These are phyloP conservation scores for Scheffersomyces lignicola DNA, from an alignment of 1,139 yeast species.

Conservation along the genomic window DNA sequence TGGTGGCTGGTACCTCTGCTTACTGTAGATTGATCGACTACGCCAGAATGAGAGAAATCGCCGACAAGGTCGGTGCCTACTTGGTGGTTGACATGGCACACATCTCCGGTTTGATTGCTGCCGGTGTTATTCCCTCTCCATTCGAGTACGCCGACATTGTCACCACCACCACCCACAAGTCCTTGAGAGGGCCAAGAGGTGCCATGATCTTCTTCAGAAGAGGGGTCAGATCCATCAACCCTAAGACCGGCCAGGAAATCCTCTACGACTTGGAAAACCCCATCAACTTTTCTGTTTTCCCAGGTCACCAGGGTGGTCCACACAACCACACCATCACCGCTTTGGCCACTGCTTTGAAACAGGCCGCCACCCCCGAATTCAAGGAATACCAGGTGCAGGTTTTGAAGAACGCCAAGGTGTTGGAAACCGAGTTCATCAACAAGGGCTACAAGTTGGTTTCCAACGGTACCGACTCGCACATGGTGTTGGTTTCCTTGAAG, in stretches of 20 bases:
- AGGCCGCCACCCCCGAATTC: conserved; percentile 83
- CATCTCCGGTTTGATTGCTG: conserved; percentile 90
- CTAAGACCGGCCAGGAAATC: conserved; percentile 86
- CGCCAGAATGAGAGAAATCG: conserved; percentile 83
- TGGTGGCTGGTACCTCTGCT: conserved; percentile 97
- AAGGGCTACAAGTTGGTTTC: conserved; percentile 82
- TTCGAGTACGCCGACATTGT: conserved; percentile 94
- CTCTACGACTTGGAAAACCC: conserved; percentile 84
- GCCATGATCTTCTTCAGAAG: conserved; percentile 97
- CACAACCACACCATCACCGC: conserved; percentile 98
- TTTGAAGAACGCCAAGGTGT: conserved; percentile 73
- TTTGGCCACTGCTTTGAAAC: conserved; percentile 89
- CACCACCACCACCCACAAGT: conserved; percentile 96
- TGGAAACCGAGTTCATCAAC: conserved; percentile 70
- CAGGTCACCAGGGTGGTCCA: conserved; percentile 99
- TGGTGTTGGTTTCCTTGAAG: conserved; percentile 87
- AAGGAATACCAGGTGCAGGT: conserved; percentile 82
- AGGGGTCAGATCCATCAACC: conserved; percentile 81
- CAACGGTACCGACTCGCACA: conserved; percentile 94
- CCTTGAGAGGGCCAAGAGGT: conserved; percentile 98
- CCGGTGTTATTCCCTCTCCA: conserved; percentile 90
- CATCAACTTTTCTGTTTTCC: conserved; percentile 95
- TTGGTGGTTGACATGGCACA: conserved; percentile 95
- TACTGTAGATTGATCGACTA: conserved; percentile 91
- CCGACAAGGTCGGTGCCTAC: conserved; percentile 92